Evolutionary conservation across 257 asterid genomes (phyloP).

Genomic region (Cruciata laevipes): DNA sequence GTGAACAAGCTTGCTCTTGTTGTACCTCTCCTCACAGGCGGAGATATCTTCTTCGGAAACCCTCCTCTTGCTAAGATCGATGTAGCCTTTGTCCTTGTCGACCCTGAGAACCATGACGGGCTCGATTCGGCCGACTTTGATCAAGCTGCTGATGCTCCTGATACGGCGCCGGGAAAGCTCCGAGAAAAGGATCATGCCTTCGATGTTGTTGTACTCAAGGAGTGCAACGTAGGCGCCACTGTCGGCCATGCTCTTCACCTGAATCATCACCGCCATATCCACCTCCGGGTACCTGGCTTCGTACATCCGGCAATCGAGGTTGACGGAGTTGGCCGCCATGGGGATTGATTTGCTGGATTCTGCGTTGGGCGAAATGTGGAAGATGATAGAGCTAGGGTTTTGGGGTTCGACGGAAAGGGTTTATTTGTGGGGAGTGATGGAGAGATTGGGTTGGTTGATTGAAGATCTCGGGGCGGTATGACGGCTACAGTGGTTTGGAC

Average conservation of each 20-base stretch:
- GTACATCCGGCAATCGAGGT: slow-evolving; percentile 96
- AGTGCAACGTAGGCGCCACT: slow-evolving; percentile 94
- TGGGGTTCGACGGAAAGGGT: slow-evolving; percentile 7
- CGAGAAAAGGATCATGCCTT: slow-evolving; percentile 94
- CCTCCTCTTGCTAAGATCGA: slow-evolving; percentile 93
- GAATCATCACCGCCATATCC: slow-evolving; percentile 89
- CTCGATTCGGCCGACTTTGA: slow-evolving; percentile 86
- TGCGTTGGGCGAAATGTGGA: background rate
- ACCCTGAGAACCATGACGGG: slow-evolving; percentile 98
- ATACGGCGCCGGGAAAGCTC: slow-evolving; percentile 98
- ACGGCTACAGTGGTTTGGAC: background rate
- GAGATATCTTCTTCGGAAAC: slow-evolving; percentile 93
- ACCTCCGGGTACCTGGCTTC: slow-evolving; percentile 95
- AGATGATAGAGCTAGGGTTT: slow-evolving; percentile 10
- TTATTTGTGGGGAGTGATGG: background rate
- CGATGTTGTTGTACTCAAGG: slow-evolving; percentile 89
- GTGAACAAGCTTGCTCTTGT: slow-evolving; percentile 96
- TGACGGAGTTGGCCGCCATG: slow-evolving; percentile 66
- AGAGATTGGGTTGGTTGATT: background rate
- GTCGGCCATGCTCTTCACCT: slow-evolving; percentile 95
- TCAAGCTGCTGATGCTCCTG: slow-evolving; percentile 86
- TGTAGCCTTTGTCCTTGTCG: slow-evolving; percentile 88
- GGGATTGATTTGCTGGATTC: background rate
- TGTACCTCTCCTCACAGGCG: slow-evolving; percentile 85
- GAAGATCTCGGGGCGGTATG: background rate